phyloP scores from a whole-genome alignment of 2,329 filamentous ascomycete genomes.

The Penicillium janthinellum region DNA sequence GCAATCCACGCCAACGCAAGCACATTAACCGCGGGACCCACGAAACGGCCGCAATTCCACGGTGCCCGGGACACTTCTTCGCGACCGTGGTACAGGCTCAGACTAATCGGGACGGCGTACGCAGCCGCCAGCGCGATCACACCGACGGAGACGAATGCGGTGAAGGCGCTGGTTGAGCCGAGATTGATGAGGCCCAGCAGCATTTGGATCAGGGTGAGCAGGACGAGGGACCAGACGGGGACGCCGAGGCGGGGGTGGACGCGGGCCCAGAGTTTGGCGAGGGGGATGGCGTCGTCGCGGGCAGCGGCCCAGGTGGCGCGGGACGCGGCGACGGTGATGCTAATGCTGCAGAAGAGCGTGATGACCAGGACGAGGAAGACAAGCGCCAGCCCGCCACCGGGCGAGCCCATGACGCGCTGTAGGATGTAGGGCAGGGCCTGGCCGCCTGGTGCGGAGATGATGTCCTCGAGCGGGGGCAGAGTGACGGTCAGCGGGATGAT shows the following conservation, averaged over 20 bases:
- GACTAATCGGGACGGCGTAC: constrained; percentile 59
- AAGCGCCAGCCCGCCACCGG: constrained; percentile 51
- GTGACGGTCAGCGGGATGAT: constrained; percentile 58
- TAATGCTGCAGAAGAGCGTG: constrained; percentile 57
- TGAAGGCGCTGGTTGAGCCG: constrained; percentile 52
- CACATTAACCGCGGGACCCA: constrained; percentile 51
- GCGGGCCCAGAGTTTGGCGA: constrained; percentile 40
- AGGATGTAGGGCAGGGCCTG: constrained; percentile 58
- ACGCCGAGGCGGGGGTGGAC: constrained; percentile 41
- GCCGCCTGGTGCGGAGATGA: constrained; percentile 48
- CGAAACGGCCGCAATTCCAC: constrained; percentile 50
- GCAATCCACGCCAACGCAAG: constrained; percentile 54
- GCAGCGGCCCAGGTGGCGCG: constrained; percentile 51
- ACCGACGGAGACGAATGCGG: constrained; percentile 56
- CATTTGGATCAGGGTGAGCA: constrained; percentile 52
- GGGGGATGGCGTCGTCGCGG: constrained; percentile 48
- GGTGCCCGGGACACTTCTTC: constrained; percentile 51
- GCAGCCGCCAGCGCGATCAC: constrained; percentile 59
- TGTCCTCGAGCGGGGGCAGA: constrained; percentile 49
- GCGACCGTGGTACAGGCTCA: constrained; percentile 52
- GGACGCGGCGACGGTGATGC: constrained; percentile 55
- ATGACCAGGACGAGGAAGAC: constrained; percentile 55
- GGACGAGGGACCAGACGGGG: constrained; percentile 46
- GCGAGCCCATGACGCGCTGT: constrained; percentile 51
- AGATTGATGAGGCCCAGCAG: constrained; percentile 54